A percentile compares a stretch with the other conserved stretches of the same genome.
phyloP scores from a whole-genome alignment of 1,139 yeast species.

The Eremothecium sinecaudum region DNA sequence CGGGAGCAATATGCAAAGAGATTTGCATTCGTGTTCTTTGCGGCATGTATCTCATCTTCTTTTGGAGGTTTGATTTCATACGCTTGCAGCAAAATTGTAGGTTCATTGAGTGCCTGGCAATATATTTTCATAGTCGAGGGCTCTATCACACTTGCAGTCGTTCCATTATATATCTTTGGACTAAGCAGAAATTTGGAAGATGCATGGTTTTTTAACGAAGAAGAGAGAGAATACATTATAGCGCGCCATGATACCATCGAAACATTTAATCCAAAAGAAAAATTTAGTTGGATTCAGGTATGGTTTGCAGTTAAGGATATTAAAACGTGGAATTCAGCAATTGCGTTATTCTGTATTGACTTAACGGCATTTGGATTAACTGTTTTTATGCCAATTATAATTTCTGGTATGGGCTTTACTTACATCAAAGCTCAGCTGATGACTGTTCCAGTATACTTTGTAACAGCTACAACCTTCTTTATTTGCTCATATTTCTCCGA shows the following conservation, averaged over 20 bases:
- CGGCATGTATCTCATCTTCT: slow-evolving; percentile 39
- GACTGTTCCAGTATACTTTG: slow-evolving; percentile 42
- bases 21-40: slow-evolving; percentile 36
- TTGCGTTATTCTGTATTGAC: slow-evolving; percentile 42
- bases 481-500: slow-evolving; percentile 37
- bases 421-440: slow-evolving; percentile 39
- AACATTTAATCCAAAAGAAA: slow-evolving; percentile 32
- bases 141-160: slow-evolving; percentile 42
- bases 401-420: slow-evolving; percentile 39
- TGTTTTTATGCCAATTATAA: slow-evolving; percentile 41
- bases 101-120: slow-evolving; percentile 40
- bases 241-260: slow-evolving; percentile 36
- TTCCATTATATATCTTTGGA: slow-evolving; percentile 32
- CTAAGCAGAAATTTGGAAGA: slow-evolving; percentile 23
- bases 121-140: slow-evolving; percentile 52
- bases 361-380: slow-evolving; percentile 40
- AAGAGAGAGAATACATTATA: slow-evolving; percentile 41
- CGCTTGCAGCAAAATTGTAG: slow-evolving; percentile 35
- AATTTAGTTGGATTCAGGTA: slow-evolving; percentile 38
- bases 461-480: slow-evolving; percentile 36
- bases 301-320: slow-evolving; percentile 35
- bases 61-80: slow-evolving; percentile 41
- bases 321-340: slow-evolving; percentile 34
- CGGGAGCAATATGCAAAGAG: slow-evolving; percentile 37
- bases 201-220: slow-evolving; percentile 38